Base-by-base conservation (phyloP, 495 filamentous ascomycete species). In the Pseudevernia furfuracea region DNA sequence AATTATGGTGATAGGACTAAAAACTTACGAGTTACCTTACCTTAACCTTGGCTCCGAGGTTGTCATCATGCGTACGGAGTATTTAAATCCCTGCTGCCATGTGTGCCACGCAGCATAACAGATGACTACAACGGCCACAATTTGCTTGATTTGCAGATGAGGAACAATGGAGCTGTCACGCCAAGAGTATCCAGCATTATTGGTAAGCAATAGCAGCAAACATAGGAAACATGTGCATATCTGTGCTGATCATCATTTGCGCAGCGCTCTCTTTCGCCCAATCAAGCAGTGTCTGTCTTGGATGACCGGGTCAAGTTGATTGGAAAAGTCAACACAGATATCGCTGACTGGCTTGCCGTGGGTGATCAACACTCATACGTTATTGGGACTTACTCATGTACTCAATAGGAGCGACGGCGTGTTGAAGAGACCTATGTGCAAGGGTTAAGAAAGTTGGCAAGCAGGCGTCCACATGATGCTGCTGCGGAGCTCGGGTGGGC, bases 301-400 rank as follows among this genome's bases (percentile, higher is more conserved):
- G 87, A 87, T 72, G 92, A 97, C 72, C 90, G 95, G 68, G 83
- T 97, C 71, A 89, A 89, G 74, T 81, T 90, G 72, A 93, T 96
- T 71, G 84, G 85, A 64, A 89, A 85, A 72, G 79, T 96, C 80
- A 96, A 99, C 78, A 74, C 80, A 67, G 90, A 96, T 74, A 91
- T 99, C 69, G 93, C 94, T 69, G 92, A 97, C 76, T 99, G 92
- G 89, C 81, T 99, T 60, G 90, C 94, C 86, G 94, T 97, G 87
- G 65, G 78, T 57, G 65, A 53, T 48, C 58, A 32, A 32, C 28
- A 25, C 28, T 21, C 19, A 62, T 43, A 6, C 0, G 19, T 46
- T 25, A 21, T 28, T 11, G 59, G 36, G 21, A 32, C 58, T 49
- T 48, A 58, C 30, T 74, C 43, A 67, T 59, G 6, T 65, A 36